A percentile compares a stretch with the other conserved stretches of the same genome.
These are phyloP conservation scores for Ambrosiella xylebori DNA, from an alignment of 2,329 filamentous ascomycete species.

Conservation along the genomic window DNA sequence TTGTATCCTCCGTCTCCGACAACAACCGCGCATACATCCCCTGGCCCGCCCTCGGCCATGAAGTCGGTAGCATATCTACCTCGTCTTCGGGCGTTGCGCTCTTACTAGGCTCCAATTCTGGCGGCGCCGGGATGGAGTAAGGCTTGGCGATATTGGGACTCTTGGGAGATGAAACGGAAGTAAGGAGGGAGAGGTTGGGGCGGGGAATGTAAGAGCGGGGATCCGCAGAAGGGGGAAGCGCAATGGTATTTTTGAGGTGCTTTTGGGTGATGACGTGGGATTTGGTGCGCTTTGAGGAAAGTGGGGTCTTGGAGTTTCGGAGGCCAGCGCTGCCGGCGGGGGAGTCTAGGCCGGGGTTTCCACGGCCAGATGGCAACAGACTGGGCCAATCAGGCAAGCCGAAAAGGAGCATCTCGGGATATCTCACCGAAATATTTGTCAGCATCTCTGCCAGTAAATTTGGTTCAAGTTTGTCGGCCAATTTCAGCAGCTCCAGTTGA, in stretches of 20 bases:
- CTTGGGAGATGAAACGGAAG: too few relatives aligned
- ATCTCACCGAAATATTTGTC: conserved; percentile 26
- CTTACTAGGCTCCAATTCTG: conserved; percentile 7
- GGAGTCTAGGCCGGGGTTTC: background rate
- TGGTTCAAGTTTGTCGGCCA: conserved; percentile 26
- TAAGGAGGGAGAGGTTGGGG: conserved; percentile 1
- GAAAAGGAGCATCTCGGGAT: conserved; percentile 27
- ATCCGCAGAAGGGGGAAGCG: conserved; percentile 2
- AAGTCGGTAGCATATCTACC: conserved; percentile 21
- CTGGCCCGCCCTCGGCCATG: conserved; percentile 24
- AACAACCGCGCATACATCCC: conserved; percentile 24
- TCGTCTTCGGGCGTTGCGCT: conserved; percentile 17
- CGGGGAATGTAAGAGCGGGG: conserved; percentile 9
- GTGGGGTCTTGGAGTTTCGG: background rate
- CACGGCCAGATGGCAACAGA: conserved; percentile 2
- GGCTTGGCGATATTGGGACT: too few relatives aligned
- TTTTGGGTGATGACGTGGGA: conserved; percentile 3
- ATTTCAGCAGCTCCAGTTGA: conserved; percentile 24
- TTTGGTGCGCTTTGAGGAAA: conserved; percentile 1
- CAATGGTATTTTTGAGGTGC: conserved; percentile 10
- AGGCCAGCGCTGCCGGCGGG: background rate
- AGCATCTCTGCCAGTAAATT: conserved; percentile 26
- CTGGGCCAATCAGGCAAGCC: conserved; percentile 25
- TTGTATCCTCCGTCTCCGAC: conserved; percentile 23
- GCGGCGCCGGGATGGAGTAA: background rate